A percentile compares a stretch with the other conserved stretches of the same genome.
Conservation (phyloP, 768 basidiomycete species). For the Porphyrellus cyaneotinctus region DNA sequence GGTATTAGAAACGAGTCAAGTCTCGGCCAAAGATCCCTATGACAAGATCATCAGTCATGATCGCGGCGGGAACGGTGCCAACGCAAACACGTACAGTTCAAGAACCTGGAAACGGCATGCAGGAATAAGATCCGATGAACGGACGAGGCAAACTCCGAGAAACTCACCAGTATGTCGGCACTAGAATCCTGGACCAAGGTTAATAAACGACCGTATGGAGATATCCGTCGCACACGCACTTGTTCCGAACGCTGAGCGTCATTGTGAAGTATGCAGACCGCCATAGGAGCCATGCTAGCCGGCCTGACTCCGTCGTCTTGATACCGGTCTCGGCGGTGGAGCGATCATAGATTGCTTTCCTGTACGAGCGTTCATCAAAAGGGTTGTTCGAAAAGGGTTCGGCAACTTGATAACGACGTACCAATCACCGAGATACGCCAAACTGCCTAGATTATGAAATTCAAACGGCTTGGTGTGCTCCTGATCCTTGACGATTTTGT, state of each 20-base stretch:
- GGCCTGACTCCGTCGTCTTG: slow-evolving; percentile 58
- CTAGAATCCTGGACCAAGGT: slow-evolving; percentile 46
- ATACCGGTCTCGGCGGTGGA: slow-evolving; percentile 46
- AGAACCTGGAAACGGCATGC: slow-evolving; percentile 43
- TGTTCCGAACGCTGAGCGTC: slow-evolving; percentile 70
- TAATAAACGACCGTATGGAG: slow-evolving; percentile 8
- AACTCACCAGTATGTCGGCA: slow-evolving; percentile 62
- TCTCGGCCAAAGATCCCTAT: slow-evolving; percentile 76
- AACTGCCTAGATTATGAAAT: slow-evolving; percentile 68
- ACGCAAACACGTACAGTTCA: slow-evolving; percentile 50
- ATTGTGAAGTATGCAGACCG: slow-evolving; percentile 77
- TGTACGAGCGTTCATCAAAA: slow-evolving; percentile 21
- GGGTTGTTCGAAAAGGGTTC: slow-evolving; percentile 3
- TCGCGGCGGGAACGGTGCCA: slow-evolving; percentile 7
- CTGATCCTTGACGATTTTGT: slow-evolving; percentile 52
- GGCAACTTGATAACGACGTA: slow-evolving; percentile 26
- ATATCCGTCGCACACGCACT: slow-evolving; percentile 37
- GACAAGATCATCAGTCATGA: slow-evolving; percentile 10
- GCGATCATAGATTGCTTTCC: slow-evolving; percentile 78
- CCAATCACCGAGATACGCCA: slow-evolving; percentile 82
- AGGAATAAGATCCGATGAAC: slow-evolving; percentile 14
- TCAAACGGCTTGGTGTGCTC: slow-evolving; percentile 51
- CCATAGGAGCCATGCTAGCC: slow-evolving; percentile 77
- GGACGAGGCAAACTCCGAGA: slow-evolving; percentile 8
- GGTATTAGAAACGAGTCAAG: slow-evolving; percentile 57